A percentile compares a stretch with the other conserved stretches of the same genome.
phyloP scores from a whole-genome alignment of 2,329 filamentous ascomycete genomes.

The Xylariales sp. region DNA sequence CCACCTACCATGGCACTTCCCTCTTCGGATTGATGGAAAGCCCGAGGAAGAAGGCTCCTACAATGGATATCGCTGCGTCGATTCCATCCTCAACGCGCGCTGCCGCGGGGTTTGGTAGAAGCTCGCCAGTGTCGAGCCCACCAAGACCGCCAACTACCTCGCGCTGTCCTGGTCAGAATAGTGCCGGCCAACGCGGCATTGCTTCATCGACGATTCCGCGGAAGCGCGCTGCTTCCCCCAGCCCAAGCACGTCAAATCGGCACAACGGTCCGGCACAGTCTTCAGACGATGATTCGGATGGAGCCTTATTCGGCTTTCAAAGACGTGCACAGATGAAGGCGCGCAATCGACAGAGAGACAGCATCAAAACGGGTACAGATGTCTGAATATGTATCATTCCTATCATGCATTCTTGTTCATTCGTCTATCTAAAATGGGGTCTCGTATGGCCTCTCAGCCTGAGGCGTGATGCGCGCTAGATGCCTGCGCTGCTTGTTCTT shows the following conservation, averaged over 20 bases:
- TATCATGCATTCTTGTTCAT: too few species aligned
- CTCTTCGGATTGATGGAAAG: constrained; percentile 40
- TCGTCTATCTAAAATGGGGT: constrained; percentile 49
- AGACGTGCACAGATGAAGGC: not conserved
- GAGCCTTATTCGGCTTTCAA: constrained; percentile 5
- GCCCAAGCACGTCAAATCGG: too few species aligned
- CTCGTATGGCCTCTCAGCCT: constrained; percentile 74
- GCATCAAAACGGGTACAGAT: not conserved
- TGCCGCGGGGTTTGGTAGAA: constrained; percentile 17
- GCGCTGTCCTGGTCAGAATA: too few species aligned
- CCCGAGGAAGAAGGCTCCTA: constrained; percentile 24
- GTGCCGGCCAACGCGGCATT: too few species aligned
- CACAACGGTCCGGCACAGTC: not conserved
- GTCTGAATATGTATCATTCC: constrained; percentile 2
- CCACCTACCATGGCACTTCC: constrained; percentile 24
- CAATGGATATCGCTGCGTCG: constrained; percentile 15
- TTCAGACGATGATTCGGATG: constrained; percentile 6
- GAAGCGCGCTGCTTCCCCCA: not conserved
- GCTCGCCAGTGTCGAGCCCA: too few species aligned
- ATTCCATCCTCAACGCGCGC: constrained; percentile 16
- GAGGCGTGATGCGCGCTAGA: constrained; percentile 76
- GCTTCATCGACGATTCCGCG: not conserved
- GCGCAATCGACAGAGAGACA: not conserved
- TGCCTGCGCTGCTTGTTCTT: constrained; percentile 73
- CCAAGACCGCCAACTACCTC: too few species aligned